A percentile compares a stretch with the other conserved stretches of the same genome.
Conservation (phyloP, 768 basidiomycete genomes). For the Tulasnella sp. region DNA sequence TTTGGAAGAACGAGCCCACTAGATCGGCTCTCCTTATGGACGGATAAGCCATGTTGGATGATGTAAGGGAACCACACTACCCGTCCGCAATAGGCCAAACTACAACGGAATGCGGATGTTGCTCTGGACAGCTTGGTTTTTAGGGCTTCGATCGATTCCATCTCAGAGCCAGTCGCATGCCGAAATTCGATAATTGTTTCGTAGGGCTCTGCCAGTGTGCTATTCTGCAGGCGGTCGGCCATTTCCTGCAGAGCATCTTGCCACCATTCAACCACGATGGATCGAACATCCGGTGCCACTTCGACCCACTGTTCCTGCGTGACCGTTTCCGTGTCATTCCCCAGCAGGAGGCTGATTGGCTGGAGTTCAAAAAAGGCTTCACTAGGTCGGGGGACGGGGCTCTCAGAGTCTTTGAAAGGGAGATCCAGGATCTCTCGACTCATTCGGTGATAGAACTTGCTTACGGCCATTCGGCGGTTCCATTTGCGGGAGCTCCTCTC, state of each 20-base stretch:
- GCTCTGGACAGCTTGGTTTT: background rate
- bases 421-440: background rate
- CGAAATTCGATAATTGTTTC: background rate
- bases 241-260: background rate
- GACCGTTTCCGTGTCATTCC: background rate
- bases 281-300: background rate
- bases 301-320: background rate
- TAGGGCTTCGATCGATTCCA: background rate
- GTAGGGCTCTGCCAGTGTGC: background rate
- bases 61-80: background rate
- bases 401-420: background rate
- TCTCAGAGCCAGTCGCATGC: background rate
- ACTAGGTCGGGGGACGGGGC: background rate
- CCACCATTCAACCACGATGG: background rate
- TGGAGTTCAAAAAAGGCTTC: background rate
- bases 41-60: background rate
- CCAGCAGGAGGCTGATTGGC: background rate
- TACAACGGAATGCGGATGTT: background rate
- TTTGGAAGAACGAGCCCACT: too few species aligned
- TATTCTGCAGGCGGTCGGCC: background rate
- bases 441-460: background rate
- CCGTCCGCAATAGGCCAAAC: background rate
- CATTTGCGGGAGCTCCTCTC: background rate
- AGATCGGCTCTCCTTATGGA: background rate
- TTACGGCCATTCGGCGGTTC: background rate